phyloP scores from a whole-genome alignment of 2,329 filamentous ascomycete genomes.

The Zelopaecilomyces penicillatus region DNA sequence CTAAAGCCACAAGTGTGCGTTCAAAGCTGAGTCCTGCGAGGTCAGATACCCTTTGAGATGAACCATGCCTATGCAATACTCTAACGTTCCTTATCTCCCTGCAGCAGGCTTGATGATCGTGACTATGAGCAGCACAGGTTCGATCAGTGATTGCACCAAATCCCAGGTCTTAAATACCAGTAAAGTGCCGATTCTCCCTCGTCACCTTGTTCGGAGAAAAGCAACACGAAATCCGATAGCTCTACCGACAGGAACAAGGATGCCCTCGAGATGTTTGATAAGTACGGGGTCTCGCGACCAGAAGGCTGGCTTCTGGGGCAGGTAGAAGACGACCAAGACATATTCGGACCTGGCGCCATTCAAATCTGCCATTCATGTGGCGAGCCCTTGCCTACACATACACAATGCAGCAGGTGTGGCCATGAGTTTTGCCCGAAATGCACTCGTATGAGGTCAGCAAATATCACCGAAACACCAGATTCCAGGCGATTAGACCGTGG shows the following conservation, averaged over 20 bases:
- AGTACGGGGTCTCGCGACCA: conserved; percentile 37
- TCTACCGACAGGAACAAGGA: conserved; percentile 30
- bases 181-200: neutral
- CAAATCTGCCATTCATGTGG: conserved; percentile 44
- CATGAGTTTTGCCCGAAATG: conserved; percentile 44
- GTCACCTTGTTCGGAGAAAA: conserved; percentile 5
- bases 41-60: too few species aligned
- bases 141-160: too few species aligned
- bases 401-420: conserved; percentile 39
- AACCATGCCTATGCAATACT: too few species aligned
- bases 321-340: conserved; percentile 9
- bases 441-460: conserved; percentile 6
- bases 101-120: too few species aligned
- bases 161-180: too few species aligned
- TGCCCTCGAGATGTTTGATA: conserved; percentile 38
- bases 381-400: conserved; percentile 27
- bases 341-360: conserved; percentile 16
- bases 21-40: too few species aligned
- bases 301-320: conserved; percentile 38
- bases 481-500: too few species aligned
- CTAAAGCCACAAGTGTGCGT: too few species aligned
- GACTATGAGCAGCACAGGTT: too few species aligned
- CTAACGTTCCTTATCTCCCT: too few species aligned
- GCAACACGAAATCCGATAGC: conserved; percentile 20
- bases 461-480: too few species aligned